Evolutionary conservation across 257 asterid species (phyloP), one percentile per base, ranked within the genome.

Genomic region (Gentiana straminea): DNA sequence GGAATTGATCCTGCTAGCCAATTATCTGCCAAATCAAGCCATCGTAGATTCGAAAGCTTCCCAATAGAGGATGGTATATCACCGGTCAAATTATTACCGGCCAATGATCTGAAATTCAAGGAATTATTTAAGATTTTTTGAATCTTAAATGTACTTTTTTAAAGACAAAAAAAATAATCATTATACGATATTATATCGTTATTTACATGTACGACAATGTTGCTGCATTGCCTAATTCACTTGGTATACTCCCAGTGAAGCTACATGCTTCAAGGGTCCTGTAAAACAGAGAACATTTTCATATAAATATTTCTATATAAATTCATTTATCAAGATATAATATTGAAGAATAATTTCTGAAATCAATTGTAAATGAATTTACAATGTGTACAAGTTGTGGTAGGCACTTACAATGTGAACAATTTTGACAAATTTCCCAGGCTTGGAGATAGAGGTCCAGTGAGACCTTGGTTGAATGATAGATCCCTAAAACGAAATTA

Each of bases 241-340:
- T 70, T 43, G 96, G 98, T 78, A 91, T 75, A 65, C 55, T 75
- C 67, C 84, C 84, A 24, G 80, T 77, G 69, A 91, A 87, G 77
- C 95, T 64, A 66, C 98, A 91, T 55, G 94, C 95, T 12, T 96
- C 96, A 9, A 91, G 77, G 68, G 87, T 87, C 69, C 98, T 91
- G 86, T 53, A 62, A 62, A 51, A 38, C 47, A 67, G 32, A 68
- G 0, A 43, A 41, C 24, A 37, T 24, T 8, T 6, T 33, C 13
- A 8, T n/a, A 55, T 24, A 0, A 37, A 48, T 46, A 37, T 7
- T 7, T 41, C 2, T 7, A 5, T 41, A 41, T 41, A 1, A 41
- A 5, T 41, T 4, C 5, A 41, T 41, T 41, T 41, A 41, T 41
- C 9, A 5, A 1, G 8, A 41, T 41, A 41, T 41, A 15, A 15